Conservation (phyloP, 2,329 filamentous ascomycete genomes). For the Daldinia eschscholtzii region DNA sequence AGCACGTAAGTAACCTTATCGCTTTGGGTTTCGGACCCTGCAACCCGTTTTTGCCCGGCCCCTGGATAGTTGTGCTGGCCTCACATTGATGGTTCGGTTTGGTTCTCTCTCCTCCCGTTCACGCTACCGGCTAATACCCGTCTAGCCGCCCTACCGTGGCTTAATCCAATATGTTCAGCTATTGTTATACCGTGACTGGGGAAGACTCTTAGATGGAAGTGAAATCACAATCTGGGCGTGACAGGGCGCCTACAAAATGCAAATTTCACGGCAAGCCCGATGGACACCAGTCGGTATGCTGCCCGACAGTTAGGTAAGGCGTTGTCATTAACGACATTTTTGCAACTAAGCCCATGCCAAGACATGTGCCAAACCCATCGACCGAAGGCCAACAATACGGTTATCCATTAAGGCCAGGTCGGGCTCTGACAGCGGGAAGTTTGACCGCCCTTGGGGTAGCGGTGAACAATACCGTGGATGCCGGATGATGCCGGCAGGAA, state of each 20-base stretch:
- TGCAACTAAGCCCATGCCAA: slow-evolving; percentile 24
- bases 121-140: slow-evolving; percentile 36
- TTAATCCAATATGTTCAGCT: slow-evolving; percentile 40
- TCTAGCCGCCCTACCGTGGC: slow-evolving; percentile 41
- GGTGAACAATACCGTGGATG: slow-evolving; percentile 41
- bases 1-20: slow-evolving; percentile 27
- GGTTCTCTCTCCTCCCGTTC: slow-evolving; percentile 44
- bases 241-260: slow-evolving; percentile 16
- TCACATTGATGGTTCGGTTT: slow-evolving; percentile 52
- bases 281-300: slow-evolving; percentile 27
- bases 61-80: slow-evolving; percentile 51
- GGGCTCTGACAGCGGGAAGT: slow-evolving; percentile 43
- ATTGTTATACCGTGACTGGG: slow-evolving; percentile 37
- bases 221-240: slow-evolving; percentile 22
- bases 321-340: slow-evolving; percentile 37
- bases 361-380: slow-evolving; percentile 17
- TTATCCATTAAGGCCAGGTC: slow-evolving; percentile 29
- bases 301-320: slow-evolving; percentile 30
- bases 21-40: slow-evolving; percentile 22
- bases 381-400: slow-evolving; percentile 20
- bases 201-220: slow-evolving; percentile 29
- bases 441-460: slow-evolving; percentile 40
- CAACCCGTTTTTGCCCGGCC: slow-evolving; percentile 32
- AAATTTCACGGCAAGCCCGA: slow-evolving; percentile 9
- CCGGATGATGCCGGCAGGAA: slow-evolving; percentile 39